These are phyloP conservation scores for Murraya paniculata DNA, from an alignment of 345 rosid genomes.

Conservation along the genomic window DNA sequence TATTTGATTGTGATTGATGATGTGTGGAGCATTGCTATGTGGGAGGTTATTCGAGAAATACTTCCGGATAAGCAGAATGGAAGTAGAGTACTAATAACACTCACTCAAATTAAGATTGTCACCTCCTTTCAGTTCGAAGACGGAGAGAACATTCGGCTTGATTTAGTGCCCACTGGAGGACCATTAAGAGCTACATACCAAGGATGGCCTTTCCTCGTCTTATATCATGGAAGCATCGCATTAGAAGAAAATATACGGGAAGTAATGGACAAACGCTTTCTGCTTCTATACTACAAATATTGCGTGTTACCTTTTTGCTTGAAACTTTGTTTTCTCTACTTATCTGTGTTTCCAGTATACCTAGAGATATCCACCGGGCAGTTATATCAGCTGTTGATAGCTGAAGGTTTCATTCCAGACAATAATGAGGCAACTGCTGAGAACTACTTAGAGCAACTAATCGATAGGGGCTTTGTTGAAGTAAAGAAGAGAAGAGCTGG, in stretches of 20 bases:
- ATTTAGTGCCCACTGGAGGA: too few relatives aligned
- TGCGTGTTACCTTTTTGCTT: not conserved
- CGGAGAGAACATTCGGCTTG: too few relatives aligned
- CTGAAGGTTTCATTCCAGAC: not conserved
- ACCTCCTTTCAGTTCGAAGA: too few relatives aligned
- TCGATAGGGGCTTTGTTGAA: not conserved
- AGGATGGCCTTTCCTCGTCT: too few relatives aligned
- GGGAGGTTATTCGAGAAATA: not conserved
- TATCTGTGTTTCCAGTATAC: not conserved
- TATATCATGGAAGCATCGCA: too few relatives aligned
- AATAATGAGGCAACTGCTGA: slow-evolving; percentile 1
- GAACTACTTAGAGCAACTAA: not conserved
- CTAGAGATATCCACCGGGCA: not conserved
- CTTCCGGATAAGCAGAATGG: not conserved
- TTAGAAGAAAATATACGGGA: too few relatives aligned
- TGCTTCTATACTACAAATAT: rapidly evolving
- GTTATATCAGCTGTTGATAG: slow-evolving; percentile 3
- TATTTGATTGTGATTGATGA: too few relatives aligned
- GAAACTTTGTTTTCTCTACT: not conserved
- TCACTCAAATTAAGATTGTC: too few relatives aligned
- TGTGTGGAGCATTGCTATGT: rapidly evolving
- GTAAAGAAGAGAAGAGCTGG: not conserved
- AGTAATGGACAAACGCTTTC: rapidly evolving
- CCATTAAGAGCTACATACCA: too few relatives aligned
- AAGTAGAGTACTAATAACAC: not conserved